Base-by-base conservation (phyloP, 805 yeast species). In the Priceomyces melissophilus region DNA sequence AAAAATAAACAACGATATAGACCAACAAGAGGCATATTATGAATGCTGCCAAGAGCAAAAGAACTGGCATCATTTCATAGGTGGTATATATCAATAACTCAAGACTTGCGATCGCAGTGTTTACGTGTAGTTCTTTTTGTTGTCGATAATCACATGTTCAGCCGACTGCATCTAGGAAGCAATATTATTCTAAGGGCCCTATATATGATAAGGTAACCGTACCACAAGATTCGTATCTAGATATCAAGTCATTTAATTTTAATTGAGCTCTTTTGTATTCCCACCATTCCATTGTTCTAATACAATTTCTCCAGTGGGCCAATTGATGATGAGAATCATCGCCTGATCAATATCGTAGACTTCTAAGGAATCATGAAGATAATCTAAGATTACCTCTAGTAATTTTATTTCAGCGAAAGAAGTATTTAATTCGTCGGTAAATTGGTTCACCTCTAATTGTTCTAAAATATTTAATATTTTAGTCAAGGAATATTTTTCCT, bases 1-100 rank as follows among this genome's bases (percentile, higher is more conserved):
- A 66, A 13, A 72, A 40, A 41, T 71, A 61, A 3, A 81, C 59
- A 11, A 63, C 47, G 3, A 55, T 46, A 48, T 79, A 80, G 10
- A 73, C 53, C 7, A 47, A 38, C 14, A 50, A 45, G 25, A 20
- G 4, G 25, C 25, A 20, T 20, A 20, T 8, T 20, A 20, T 20
- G 25, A 20, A 20, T 20, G 25, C 25, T 20, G 25, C 25, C 25
- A 20, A 8, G 8, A 20, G 4, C 25, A 20, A 20, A 5, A 20
- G 25, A 8, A 20, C 7, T 20, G 25, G 25, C 25, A 20, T 20
- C 25, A 20, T 20, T 20, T 20, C 25, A 20, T 20, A 8, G 25
- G 8, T 20, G 8, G 25, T 20, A 5, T 20, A 20, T 20, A 20
- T 20, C 25, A 20, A 20, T 5, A 8, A 20, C 25, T 20, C 7